Evolutionary conservation across 2,329 filamentous ascomycete genomes (phyloP), one percentile per base, ranked within the genome.

Genomic region (Penicillium brasilianum): DNA sequence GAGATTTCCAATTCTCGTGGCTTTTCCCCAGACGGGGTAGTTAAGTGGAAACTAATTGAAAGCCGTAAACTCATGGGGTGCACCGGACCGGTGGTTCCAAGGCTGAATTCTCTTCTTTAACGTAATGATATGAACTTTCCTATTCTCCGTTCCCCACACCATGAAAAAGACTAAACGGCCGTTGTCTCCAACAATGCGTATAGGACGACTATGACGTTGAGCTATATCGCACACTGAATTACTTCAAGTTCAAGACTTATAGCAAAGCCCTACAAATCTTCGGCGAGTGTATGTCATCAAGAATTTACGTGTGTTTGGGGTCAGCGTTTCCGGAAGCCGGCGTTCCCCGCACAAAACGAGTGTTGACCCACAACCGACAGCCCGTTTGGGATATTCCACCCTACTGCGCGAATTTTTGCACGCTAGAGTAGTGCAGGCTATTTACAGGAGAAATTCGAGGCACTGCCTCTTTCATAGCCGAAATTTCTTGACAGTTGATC

Each of bases 41-140:
- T 10, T 16, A 10, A 20, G 30, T 50, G 48, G 18, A 55, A 25
- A 34, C 4, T 14, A 18, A 20, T 4, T 20, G 16, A 34, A 20
- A 13, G 18, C 20, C n/a, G 34, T 25, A 16, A 11, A 28, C 18
- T 39, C 6, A 46, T 55, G 39, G 25, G 28, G 30, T 49, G 30
- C 48, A 41, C 54, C 32, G 54, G 54, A 57, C 58, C 30, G 30
- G 28, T 10, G 22, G 48, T 50, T 34, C 30, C n/a, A 50, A 18
- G n/a, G 10, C 16, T 20, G 22, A 48, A 48, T 22, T 44, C 8
- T 43, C 28, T 52, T 57, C 55, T 55, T 20, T 54, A 46, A 60
- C 58, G 58, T 60, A 60, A 60, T 57, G 8, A 48, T 13, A 48
- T 48, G 44, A 53, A 14, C 28, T 49, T 54, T 52, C 28, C 43